Evolutionary conservation across 352 stramenopile species (phyloP), one percentile per base, ranked within the genome.

Genomic region (Phytophthora rubi): DNA sequence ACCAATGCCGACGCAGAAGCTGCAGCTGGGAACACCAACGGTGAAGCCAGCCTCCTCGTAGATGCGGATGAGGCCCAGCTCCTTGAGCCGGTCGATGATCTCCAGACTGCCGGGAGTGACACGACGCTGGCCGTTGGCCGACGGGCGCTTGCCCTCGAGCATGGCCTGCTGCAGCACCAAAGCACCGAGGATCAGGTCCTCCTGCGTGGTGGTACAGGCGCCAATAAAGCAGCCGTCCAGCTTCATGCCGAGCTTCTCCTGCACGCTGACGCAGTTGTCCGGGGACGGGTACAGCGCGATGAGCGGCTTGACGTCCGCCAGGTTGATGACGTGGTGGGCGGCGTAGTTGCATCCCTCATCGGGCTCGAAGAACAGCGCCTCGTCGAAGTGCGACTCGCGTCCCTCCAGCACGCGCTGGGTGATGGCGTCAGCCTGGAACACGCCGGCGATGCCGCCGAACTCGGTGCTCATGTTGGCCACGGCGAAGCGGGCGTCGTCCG

Each of bases 391-490:
- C 37, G 80, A 88, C 1, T 75, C 65, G n/a, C 85, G 82, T 3
- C 53, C 68, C 44, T 69, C 65, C 28, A 91, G 70, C 58, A 92
- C 86, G 39, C 79, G 81, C 52, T 91, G 70, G 4, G 86, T 91
- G 68, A 94, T 89, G 44, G 77, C 80, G 52, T 94, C 87, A 16
- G 87, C 87, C 49, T 84, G 79, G 54, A 94, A 94, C 13, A 94
- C 85, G 12, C 87, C 87, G n/a, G 85, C 85, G 59, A 94, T 94
- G 39, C 75, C 87, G 23, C 87, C 87, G 62, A 94, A 94, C 72
- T 94, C 87, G 21, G 87, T 92, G 51, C 77, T 92, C 87, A 94
- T 94, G 65, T 94, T 94, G 42, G 83, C 81, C 45, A 94, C 86
- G 16, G 87, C 87, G 68, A 94, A 94, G 4, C 87, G 85, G 13